Conservation (phyloP, 1,139 yeast genomes). For the Suhomyces chickasaworum region DNA sequence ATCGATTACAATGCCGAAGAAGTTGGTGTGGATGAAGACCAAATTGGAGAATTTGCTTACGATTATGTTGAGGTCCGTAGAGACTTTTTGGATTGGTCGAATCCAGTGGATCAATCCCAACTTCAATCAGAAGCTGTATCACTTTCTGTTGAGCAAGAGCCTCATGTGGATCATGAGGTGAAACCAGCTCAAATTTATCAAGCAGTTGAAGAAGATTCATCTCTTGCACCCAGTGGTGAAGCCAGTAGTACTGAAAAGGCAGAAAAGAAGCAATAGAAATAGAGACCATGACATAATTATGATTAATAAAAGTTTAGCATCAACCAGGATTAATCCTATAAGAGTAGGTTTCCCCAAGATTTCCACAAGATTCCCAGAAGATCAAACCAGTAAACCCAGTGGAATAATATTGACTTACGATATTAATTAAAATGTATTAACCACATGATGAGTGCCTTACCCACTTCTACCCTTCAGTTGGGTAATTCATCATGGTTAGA, state of each 20-base stretch:
- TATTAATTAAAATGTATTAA: too few species aligned
- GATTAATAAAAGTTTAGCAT: neutral
- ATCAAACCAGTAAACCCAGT: too few species aligned
- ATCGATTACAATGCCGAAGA: constrained; percentile 85
- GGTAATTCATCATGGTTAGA: too few species aligned
- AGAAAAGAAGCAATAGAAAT: constrained; percentile 8
- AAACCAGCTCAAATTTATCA: constrained; percentile 9
- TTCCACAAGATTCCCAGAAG: too few species aligned
- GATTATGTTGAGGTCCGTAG: constrained; percentile 97
- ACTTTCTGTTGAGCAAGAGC: constrained; percentile 2
- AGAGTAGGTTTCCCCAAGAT: too few species aligned
- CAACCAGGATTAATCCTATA: too few species aligned
- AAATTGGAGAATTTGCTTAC: constrained; percentile 97
- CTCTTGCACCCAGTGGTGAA: constrained; percentile 9
- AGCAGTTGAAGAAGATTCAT: constrained; percentile 12
- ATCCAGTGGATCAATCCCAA: constrained; percentile 21
- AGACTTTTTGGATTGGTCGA: constrained; percentile 75
- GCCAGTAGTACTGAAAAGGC: constrained; percentile 12
- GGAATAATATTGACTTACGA: too few species aligned
- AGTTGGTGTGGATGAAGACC: constrained; percentile 92
- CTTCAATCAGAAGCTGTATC: constrained; percentile 14
- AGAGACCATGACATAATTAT: neutral
- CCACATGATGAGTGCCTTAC: too few species aligned
- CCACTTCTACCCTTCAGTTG: too few species aligned
- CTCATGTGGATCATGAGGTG: constrained; percentile 10